phyloP scores from a whole-genome alignment of 768 basidiomycete genomes.

The Infundibulicybe gibba region DNA sequence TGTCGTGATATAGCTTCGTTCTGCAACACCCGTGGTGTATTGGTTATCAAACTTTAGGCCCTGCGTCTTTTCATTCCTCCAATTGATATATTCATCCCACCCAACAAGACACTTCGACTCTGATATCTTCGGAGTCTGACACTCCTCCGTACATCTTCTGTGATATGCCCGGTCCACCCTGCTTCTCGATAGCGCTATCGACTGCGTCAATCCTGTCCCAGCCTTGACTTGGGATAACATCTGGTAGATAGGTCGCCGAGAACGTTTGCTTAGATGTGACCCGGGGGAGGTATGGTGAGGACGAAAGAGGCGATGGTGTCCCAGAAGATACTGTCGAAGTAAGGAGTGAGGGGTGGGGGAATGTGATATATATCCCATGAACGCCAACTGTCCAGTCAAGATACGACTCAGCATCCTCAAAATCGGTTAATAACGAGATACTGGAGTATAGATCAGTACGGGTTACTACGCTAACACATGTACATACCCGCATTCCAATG shows the following conservation, averaged over 20 bases:
- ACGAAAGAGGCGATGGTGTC: constrained; percentile 70
- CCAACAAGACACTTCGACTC: constrained; percentile 61
- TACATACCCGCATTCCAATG: constrained; percentile 84
- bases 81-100: constrained; percentile 76
- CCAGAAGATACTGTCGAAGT: constrained; percentile 49
- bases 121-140: constrained; percentile 81
- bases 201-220: constrained; percentile 92
- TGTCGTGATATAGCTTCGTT: too few relatives aligned
- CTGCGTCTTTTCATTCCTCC: constrained; percentile 51
- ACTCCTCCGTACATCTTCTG: constrained; percentile 75
- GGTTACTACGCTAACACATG: too few relatives aligned
- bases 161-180: constrained; percentile 81
- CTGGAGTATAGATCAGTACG: too few relatives aligned
- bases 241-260: constrained; percentile 89
- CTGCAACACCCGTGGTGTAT: too few relatives aligned
- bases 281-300: constrained; percentile 55
- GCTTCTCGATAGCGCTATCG: constrained; percentile 92
- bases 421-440: constrained; percentile 90
- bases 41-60: too few relatives aligned
- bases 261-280: constrained; percentile 57
- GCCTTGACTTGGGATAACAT: constrained; percentile 89
- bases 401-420: constrained; percentile 80
- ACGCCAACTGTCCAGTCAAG: constrained; percentile 92
- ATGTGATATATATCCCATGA: constrained; percentile 89
- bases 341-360: constrained; percentile 74